Evolutionary conservation across 2,329 filamentous ascomycete species (phyloP).

Genomic region (Teratosphaeria epicoccoides): DNA sequence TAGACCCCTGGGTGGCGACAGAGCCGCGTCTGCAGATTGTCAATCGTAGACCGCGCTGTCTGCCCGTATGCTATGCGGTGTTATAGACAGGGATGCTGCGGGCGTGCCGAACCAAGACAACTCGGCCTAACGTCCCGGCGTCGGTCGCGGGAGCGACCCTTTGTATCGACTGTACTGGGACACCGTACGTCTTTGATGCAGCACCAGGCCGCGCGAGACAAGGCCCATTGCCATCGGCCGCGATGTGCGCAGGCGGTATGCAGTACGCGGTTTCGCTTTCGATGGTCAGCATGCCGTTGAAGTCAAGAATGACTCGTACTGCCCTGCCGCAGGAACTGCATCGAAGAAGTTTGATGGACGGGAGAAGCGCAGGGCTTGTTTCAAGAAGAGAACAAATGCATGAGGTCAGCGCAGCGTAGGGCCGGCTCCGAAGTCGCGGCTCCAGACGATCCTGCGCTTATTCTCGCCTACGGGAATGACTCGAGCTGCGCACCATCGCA

Average conservation of each 20-base stretch:
- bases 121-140: not conserved
- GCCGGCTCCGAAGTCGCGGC: not conserved
- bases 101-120: not conserved
- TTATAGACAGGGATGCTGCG: constrained; percentile 5
- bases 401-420: too few relatives aligned
- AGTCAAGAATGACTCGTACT: not conserved
- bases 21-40: not conserved
- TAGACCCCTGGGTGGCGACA: not conserved
- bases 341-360: not conserved
- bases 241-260: not conserved
- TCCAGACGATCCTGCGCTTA: not conserved
- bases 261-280: not conserved
- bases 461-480: not conserved
- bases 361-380: not conserved
- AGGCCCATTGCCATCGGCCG: not conserved
- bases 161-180: too few relatives aligned
- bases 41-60: not conserved
- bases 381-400: too few relatives aligned
- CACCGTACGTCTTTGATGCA: too few relatives aligned
- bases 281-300: not conserved
- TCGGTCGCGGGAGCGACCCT: constrained; percentile 2
- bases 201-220: not conserved
- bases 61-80: not conserved
- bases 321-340: not conserved
- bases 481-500: not conserved